Evolutionary conservation across 2,329 filamentous ascomycete genomes (phyloP).

Genomic region (Apiospora pterosperma): DNA sequence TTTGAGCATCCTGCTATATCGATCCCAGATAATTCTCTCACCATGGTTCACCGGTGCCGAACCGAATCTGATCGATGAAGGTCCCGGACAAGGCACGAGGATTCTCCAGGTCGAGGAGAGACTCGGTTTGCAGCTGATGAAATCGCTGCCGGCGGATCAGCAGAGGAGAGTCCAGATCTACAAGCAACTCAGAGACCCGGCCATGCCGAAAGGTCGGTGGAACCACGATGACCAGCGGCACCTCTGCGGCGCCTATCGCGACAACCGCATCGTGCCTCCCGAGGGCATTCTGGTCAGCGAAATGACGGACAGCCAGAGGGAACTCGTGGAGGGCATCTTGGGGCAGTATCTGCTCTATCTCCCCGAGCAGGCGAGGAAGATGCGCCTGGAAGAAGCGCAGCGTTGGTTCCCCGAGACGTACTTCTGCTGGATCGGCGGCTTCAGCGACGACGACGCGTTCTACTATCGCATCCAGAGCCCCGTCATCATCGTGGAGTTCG

Average conservation of each 20-base stretch:
- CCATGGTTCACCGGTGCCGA: constrained; percentile 80
- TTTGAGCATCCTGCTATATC: constrained; percentile 65
- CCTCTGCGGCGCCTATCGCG: constrained; percentile 71
- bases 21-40: constrained; percentile 61
- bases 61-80: constrained; percentile 68
- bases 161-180: constrained; percentile 54
- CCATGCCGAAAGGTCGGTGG: constrained; percentile 67
- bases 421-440: constrained; percentile 76
- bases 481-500: constrained; percentile 71
- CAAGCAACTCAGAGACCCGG: constrained; percentile 56
- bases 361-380: constrained; percentile 48
- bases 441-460: constrained; percentile 63
- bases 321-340: constrained; percentile 53
- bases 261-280: constrained; percentile 72
- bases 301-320: constrained; percentile 45
- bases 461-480: constrained; percentile 77
- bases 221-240: constrained; percentile 79
- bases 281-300: constrained; percentile 59
- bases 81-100: constrained; percentile 57
- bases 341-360: constrained; percentile 66
- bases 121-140: too few relatives aligned
- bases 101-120: constrained; percentile 64
- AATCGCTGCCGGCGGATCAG: constrained; percentile 41
- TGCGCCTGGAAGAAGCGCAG: constrained; percentile 52
- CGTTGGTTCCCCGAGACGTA: constrained; percentile 65